Percentiles rank a stretch among this genome's conserved stretches.
Conservation (phyloP, 768 basidiomycete genomes). For the Suillus brevipes region DNA sequence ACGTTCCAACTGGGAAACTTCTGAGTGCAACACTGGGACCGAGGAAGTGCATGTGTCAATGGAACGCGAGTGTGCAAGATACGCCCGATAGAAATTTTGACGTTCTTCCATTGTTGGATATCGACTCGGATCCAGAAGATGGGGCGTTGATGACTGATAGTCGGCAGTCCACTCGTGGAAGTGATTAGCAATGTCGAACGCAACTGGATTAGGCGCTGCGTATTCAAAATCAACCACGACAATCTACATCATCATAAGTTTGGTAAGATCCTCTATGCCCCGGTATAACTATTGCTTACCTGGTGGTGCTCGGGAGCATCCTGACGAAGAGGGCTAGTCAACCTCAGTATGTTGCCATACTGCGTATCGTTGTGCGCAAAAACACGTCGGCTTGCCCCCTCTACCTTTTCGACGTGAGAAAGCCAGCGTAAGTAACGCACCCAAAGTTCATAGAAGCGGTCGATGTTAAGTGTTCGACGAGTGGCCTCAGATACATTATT, state of each 20-base stretch:
- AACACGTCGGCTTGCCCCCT: constrained; percentile 64
- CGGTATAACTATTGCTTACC: constrained; percentile 41
- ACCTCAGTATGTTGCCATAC: constrained; percentile 86
- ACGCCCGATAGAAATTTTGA: constrained; percentile 81
- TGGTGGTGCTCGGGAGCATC: constrained; percentile 74
- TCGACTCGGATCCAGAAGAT: constrained; percentile 56
- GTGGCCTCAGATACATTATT: constrained; percentile 47
- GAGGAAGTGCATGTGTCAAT: constrained; percentile 12
- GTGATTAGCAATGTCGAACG: constrained; percentile 95
- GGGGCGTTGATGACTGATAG: constrained; percentile 73
- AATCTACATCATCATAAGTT: constrained; percentile 51
- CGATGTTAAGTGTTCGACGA: constrained; percentile 60
- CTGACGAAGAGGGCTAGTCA: constrained; percentile 52
- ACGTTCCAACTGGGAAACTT: constrained; percentile 62
- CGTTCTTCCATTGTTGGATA: constrained; percentile 79
- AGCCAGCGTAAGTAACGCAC: constrained; percentile 71
- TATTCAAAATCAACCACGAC: constrained; percentile 99
- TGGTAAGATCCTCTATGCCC: constrained; percentile 9
- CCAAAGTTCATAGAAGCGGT: constrained; percentile 64
- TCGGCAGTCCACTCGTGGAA: constrained; percentile 97
- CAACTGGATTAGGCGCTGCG: constrained; percentile 86
- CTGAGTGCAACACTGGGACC: constrained; percentile 24
- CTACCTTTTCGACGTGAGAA: constrained; percentile 53
- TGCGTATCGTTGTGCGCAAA: constrained; percentile 96
- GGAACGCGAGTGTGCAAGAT: constrained; percentile 58